Evolutionary conservation across 805 yeast genomes (phyloP), one percentile per base, ranked within the genome.

Genomic region (Wickerhamomyces kurtzmanii): DNA sequence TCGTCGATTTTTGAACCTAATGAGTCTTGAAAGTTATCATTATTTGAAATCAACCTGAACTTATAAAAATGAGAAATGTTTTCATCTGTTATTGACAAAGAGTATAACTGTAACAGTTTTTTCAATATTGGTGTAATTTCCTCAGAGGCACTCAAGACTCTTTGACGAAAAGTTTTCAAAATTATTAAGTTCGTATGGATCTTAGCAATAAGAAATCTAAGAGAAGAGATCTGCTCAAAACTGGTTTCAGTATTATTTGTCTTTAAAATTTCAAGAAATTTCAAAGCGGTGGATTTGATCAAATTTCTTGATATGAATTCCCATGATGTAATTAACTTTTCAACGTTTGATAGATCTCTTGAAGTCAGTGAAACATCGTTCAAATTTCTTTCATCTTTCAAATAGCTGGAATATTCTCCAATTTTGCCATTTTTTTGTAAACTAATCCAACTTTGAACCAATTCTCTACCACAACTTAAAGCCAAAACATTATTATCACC

Each of bases 401-500:
- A 18, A 18, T 18, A 18, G 9, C 10, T 18, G 8, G 20, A 18
- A 18, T 18, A 18, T 8, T 18, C 20, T 8, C 20, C 20, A 18
- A 18, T 10, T 18, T 18, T 18, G 9, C 10, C 10, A 10, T 10
- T 10, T 18, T 18, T 8, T 18, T 8, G 10, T 18, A 18, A 8
- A 8, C 9, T 8, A 8, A 18, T 8, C 8, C 10, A 18, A 10
- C 10, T 18, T 18, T 18, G 20, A 18, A 18, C 10, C 20, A 18
- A 18, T 8, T 8, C 20, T 46, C 85, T 73, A 29, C 94, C 95
- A 33, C 80, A 68, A 28, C 82, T 74, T 55, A 81, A 69, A 3
- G 82, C 77, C 39, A 84, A 63, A 24, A 84, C 75, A 47, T 72
- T 83, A 59, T 84, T 84, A 53, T 84, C 94, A 51, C 95, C 95